Evolutionary conservation across 2,329 filamentous ascomycete species (phyloP).

Genomic region (Zasmidium cellare): DNA sequence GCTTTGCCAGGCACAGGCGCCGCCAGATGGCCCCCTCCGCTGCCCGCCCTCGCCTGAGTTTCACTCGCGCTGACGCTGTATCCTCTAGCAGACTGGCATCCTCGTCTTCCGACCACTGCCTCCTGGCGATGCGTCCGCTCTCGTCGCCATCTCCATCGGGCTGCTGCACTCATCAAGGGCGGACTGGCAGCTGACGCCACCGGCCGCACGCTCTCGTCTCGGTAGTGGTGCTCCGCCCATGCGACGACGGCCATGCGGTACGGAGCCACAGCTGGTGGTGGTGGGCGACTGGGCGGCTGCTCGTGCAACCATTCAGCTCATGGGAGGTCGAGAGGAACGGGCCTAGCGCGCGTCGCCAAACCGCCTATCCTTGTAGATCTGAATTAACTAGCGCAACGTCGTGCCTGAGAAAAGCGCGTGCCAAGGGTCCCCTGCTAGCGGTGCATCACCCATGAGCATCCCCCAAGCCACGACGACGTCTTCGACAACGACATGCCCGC

Average conservation of each 20-base stretch:
- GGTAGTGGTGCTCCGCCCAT: background rate
- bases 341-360: background rate
- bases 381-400: background rate
- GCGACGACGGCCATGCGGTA: background rate
- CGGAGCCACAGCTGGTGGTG: background rate
- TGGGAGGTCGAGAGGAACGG: constrained; percentile 1
- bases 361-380: background rate
- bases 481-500: background rate
- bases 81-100: background rate
- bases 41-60: background rate
- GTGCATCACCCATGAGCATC: too few species aligned
- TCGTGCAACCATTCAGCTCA: background rate
- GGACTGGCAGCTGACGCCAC: background rate
- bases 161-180: background rate
- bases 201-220: background rate
- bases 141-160: background rate
- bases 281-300: background rate
- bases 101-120: too few species aligned
- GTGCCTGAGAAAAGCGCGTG: background rate
- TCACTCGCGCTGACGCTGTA: background rate
- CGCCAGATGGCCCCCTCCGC: background rate
- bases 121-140: too few species aligned
- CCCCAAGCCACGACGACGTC: background rate
- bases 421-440: background rate
- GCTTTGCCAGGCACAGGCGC: too few species aligned